A percentile compares a stretch with the other conserved stretches of the same genome.
Conservation (phyloP, 306 rosid species). For the Pueraria montana region DNA sequence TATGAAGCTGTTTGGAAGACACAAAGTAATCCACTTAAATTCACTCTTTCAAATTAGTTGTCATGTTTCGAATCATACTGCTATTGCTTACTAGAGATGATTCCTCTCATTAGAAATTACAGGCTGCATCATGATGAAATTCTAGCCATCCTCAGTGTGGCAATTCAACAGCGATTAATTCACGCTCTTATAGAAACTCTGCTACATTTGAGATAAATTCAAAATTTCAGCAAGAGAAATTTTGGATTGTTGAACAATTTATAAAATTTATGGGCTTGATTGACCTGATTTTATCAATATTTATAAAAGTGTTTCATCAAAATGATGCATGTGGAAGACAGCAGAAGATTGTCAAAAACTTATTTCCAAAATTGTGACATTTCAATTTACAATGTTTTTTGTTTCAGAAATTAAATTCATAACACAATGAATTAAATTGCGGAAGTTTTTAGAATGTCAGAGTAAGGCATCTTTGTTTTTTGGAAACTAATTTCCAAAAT, state of each 20-base stretch:
- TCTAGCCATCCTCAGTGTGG: background rate
- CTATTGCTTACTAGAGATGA: background rate
- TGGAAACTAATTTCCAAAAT: no score
- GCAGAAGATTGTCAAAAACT: no score
- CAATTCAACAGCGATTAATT: background rate
- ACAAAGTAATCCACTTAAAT: background rate
- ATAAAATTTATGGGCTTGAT: background rate
- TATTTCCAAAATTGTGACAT: no score
- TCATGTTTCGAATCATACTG: background rate
- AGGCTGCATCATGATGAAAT: background rate
- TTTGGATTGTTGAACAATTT: background rate
- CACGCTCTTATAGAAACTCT: background rate
- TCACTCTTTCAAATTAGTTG: background rate
- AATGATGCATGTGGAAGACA: no score
- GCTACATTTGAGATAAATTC: background rate
- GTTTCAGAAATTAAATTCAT: no score
- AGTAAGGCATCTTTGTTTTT: no score
- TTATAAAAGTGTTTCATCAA: background rate
- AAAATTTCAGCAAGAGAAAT: background rate
- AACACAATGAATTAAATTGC: no score
- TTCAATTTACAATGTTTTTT: no score
- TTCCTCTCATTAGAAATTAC: background rate
- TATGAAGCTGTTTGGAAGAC: background rate
- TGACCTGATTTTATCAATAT: background rate
- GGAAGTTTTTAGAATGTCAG: no score